Percentiles rank a stretch among this genome's conserved stretches.
Conservation (phyloP, 2,329 filamentous ascomycete species). For the Capronia coronata region DNA sequence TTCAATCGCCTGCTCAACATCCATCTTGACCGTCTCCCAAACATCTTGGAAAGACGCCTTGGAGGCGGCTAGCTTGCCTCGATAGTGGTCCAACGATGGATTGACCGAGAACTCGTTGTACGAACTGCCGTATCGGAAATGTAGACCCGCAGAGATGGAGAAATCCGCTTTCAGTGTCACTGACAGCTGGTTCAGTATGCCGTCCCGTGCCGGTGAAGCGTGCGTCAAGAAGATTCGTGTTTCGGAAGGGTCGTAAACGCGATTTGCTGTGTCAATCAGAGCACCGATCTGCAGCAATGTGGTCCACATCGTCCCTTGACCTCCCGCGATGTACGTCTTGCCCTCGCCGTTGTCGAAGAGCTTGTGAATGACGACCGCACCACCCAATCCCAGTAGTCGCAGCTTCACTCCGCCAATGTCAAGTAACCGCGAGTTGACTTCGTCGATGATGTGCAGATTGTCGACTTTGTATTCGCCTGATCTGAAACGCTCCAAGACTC, state of each 20-base stretch:
- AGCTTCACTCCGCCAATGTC: conserved; percentile 95
- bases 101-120: conserved; percentile 99
- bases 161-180: conserved; percentile 97
- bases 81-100: conserved; percentile 94
- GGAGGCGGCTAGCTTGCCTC: conserved; percentile 93
- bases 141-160: conserved; percentile 91
- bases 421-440: conserved; percentile 89
- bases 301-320: conserved; percentile 99
- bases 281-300: conserved; percentile 97
- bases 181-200: conserved; percentile 93
- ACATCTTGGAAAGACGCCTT: conserved; percentile 99
- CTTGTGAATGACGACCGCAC: conserved; percentile 99
- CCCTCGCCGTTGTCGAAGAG: conserved; percentile 98
- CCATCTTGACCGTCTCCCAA: conserved; percentile 95
- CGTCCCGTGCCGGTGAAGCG: conserved; percentile 91
- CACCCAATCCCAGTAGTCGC: conserved; percentile 83
- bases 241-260: conserved; percentile 96
- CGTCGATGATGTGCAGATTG: conserved; percentile 97
- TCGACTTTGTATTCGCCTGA: conserved; percentile 96
- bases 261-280: conserved; percentile 92
- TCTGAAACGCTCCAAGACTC: conserved; percentile 93
- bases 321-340: conserved; percentile 93
- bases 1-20: conserved; percentile 89
- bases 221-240: conserved; percentile 96
- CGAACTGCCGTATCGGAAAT: conserved; percentile 97